These are phyloP conservation scores for Hymenoscyphus infarciens DNA, from an alignment of 2,329 filamentous ascomycete genomes.

Conservation along the genomic window DNA sequence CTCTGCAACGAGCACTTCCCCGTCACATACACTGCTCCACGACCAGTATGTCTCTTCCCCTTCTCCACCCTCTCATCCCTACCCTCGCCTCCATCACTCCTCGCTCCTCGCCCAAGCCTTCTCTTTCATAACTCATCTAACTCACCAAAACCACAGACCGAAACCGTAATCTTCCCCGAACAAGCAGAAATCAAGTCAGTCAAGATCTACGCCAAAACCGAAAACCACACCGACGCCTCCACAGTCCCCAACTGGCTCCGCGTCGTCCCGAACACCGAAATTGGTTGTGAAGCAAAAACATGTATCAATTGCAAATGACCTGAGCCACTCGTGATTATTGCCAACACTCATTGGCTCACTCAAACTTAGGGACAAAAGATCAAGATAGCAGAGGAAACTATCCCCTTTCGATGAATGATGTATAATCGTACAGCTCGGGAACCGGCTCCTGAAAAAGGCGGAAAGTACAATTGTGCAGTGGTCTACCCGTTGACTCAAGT, in stretches of 20 bases:
- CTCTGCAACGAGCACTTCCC: constrained; percentile 1
- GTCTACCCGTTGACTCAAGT: background rate
- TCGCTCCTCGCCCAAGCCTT: too few relatives aligned
- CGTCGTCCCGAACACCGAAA: background rate
- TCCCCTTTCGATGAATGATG: background rate
- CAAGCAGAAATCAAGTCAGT: background rate
- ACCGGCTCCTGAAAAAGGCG: background rate
- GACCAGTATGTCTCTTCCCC: background rate
- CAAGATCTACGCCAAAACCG: background rate
- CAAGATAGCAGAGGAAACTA: background rate
- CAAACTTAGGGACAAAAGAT: background rate
- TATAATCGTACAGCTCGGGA: background rate
- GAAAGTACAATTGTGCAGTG: background rate
- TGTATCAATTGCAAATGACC: background rate
- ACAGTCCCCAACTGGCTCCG: background rate
- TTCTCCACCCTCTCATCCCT: too few relatives aligned
- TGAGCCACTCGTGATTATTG: background rate
- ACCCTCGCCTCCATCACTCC: too few relatives aligned
- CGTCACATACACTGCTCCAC: background rate
- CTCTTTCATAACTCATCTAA: background rate
- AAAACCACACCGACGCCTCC: background rate
- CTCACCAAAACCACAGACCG: background rate
- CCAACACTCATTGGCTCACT: background rate
- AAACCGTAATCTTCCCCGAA: constrained; percentile 2
- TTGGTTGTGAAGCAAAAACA: too few relatives aligned